Base-by-base conservation (phyloP, 2,329 filamentous ascomycete species). In the Magnaporthales sp. region DNA sequence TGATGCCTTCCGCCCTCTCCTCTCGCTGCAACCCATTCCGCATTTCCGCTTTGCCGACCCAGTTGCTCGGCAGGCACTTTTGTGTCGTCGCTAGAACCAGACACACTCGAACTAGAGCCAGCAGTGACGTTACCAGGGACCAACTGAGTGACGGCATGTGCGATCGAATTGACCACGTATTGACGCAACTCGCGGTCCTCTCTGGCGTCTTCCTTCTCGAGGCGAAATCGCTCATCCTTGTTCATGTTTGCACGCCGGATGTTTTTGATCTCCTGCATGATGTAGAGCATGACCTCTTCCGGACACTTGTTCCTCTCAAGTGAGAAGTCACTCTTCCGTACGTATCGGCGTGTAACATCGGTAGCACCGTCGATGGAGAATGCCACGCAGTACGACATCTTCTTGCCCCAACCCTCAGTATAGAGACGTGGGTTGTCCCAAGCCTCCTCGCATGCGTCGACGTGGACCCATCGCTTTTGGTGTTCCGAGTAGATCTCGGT, bases 401-500 rank as follows among this genome's bases (percentile, higher is more conserved):
- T 96, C 82, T 95, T 95, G 71, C 90, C 89, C 95, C 95, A 99
- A 68, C 93, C 94, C 78, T 97, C 92, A 7, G 92, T 88, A 78
- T 98, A 98, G 10, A 98, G 84, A 62, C 91, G 86, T 64, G 95
- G 95, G 74, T 94, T 93, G 76, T 99, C 95, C 93, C 93, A 98
- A 1, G 91, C 88, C 75, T 94, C 94, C 76, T 98, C 95, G 74
- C 94, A 97, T 38, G 90, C 89, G 76, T 99, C 95, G 58, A 97
- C 93, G 71, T 98, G 94, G n/a, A 98, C 85, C 95, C 95, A 99
- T 75, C 93, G 88, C 76, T 91, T 89, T 74, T 94, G 90, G 78
- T 97, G 93, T 69, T 95, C 91, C 2, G 93, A 97, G 80, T 97
- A 99, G 15, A 98, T 90, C 73, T 98, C 95, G 0, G 93, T 97